Evolutionary conservation across 306 rosid species (phyloP), one percentile per base, ranked within the genome.

Genomic region (Cyamopsis tetragonoloba): DNA sequence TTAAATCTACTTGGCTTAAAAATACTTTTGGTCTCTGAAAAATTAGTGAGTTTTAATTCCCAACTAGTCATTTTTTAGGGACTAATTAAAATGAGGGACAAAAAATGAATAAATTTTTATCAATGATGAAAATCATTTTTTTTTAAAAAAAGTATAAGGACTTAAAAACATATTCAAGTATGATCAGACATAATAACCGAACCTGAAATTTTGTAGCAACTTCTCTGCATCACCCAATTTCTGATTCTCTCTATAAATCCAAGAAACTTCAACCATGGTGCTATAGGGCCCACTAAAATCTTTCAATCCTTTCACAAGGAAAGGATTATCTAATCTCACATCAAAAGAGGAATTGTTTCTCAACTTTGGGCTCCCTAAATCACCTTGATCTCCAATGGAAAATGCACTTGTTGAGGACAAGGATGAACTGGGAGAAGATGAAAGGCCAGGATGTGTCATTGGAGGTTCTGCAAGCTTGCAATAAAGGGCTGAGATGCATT

Each of bases 211-310:
- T 74, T 95, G 99, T 30, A 90, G 87, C 82, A 95, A 63, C 66
- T 83, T 81, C 61, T 83, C 88, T 1, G 87, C 71, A 66, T 88
- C 91, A 18, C 86, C 77, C 28, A 84, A 79, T 62, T 90, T 95
- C 73, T 82, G 85, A 75, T 67, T 80, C 31, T 91, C 97, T 69
- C 86, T 85, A 79, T 86, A 82, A 67, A 95, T 88, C 92, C 96
- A 85, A 4, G 96, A 83, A 42, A 95, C 89, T 83, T 95, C 99
- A 77, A 95, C 87, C 97, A 91, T 95, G 59, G 96, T 85, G 89
- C 96, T 95, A 75, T 95, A 95, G 5, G 99, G 99, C 23, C 97
- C 97, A 50, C 99, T 95, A 66, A 95, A 91, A 77, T 95, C 97
- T 80, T 86, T 83, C 32, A 95, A 86, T 62, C 97, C 96, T 72